phyloP scores from a whole-genome alignment of 163 green algal species.

The Chlorella variabilis region DNA sequence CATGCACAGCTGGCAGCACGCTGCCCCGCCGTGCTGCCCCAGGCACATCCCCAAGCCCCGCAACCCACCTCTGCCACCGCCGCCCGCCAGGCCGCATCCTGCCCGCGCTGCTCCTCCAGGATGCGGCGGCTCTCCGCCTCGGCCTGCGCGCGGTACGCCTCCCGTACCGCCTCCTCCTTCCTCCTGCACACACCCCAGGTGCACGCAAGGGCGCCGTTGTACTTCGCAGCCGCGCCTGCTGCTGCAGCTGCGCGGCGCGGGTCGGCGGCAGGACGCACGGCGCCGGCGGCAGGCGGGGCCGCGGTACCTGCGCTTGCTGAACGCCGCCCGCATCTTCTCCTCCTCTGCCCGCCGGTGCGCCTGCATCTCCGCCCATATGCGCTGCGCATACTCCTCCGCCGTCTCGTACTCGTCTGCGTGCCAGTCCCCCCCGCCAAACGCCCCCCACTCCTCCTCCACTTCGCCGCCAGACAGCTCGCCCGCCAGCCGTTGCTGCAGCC shows the following conservation, averaged over 20 bases:
- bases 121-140: slow-evolving; percentile 57
- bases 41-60: background rate
- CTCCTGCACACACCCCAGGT: too few species aligned
- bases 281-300: too few species aligned
- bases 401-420: slow-evolving; percentile 60
- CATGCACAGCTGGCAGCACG: too few species aligned
- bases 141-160: slow-evolving; percentile 38
- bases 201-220: too few species aligned
- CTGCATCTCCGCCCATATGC: slow-evolving; percentile 76
- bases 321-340: background rate
- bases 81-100: slow-evolving; percentile 71
- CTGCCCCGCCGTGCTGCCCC: too few species aligned
- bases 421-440: slow-evolving; percentile 22
- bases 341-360: slow-evolving; percentile 3
- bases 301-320: background rate
- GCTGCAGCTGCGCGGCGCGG: too few species aligned
- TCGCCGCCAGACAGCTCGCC: background rate
- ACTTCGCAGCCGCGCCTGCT: too few species aligned
- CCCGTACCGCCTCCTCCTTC: slow-evolving; percentile 21
- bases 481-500: background rate
- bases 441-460: slow-evolving; percentile 3
- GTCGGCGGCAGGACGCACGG: too few species aligned
- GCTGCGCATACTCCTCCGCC: slow-evolving; percentile 66
- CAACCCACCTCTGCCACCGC: slow-evolving; percentile 52
- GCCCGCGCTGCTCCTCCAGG: slow-evolving; percentile 68